A percentile compares a stretch with the other conserved stretches of the same genome.
Conservation (phyloP, 192 early-diverging fungal species). For the Backusella tarrabulga region DNA sequence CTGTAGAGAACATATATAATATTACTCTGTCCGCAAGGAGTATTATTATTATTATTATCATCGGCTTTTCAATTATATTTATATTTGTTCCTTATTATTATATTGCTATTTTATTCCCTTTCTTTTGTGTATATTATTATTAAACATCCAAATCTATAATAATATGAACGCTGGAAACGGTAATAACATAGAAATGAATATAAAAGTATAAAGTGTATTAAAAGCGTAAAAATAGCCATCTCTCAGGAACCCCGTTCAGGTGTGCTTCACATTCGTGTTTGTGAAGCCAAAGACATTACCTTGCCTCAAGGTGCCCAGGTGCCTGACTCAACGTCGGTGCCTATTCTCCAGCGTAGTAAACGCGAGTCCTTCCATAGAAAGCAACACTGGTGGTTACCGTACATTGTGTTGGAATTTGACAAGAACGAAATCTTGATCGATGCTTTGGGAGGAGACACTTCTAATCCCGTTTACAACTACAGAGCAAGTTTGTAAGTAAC, state of each 20-base stretch:
- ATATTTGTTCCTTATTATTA: too few relatives aligned
- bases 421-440: slow-evolving; percentile 91
- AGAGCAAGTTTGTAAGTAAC: slow-evolving; percentile 69
- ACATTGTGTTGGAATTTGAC: slow-evolving; percentile 93
- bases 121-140: too few relatives aligned
- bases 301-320: slow-evolving; percentile 63
- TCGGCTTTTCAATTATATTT: neutral
- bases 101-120: too few relatives aligned
- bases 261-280: slow-evolving; percentile 73
- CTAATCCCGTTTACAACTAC: slow-evolving; percentile 79
- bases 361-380: slow-evolving; percentile 56
- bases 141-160: too few relatives aligned
- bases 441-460: slow-evolving; percentile 71
- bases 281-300: slow-evolving; percentile 77
- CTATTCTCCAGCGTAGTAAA: slow-evolving; percentile 52
- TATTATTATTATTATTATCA: neutral
- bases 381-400: slow-evolving; percentile 68
- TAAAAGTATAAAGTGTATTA: too few relatives aligned
- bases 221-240: neutral
- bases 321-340: slow-evolving; percentile 38
- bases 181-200: too few relatives aligned
- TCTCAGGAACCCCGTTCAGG: slow-evolving; percentile 36
- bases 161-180: too few relatives aligned
- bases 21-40: too few relatives aligned
- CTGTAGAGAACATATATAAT: too few relatives aligned